Conservation (phyloP, 352 stramenopile species). For the Pythium aristosporum region DNA sequence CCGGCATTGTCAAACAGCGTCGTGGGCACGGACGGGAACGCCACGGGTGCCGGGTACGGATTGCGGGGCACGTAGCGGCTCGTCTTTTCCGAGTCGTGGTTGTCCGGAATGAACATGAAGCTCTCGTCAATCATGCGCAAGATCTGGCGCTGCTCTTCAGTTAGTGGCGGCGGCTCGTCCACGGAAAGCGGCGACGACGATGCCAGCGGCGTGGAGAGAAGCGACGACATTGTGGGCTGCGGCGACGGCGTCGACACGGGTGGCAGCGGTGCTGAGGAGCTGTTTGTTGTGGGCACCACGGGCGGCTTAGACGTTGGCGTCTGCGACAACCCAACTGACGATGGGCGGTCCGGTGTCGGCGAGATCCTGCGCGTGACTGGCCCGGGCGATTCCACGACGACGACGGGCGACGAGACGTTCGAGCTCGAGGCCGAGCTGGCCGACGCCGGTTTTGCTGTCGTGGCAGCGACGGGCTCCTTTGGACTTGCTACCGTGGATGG, state of each 20-base stretch:
- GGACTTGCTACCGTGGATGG: conserved; percentile 32
- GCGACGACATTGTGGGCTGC: conserved; percentile 23
- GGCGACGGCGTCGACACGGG: conserved; percentile 22
- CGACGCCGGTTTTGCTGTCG: conserved; percentile 24
- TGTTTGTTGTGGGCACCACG: conserved; percentile 18
- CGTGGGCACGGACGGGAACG: conserved; percentile 89
- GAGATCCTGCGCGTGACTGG: conserved; percentile 12
- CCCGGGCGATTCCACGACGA: conserved; percentile 20
- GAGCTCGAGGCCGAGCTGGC: conserved; percentile 25
- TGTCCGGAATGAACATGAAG: conserved; percentile 91
- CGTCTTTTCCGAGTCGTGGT: conserved; percentile 87
- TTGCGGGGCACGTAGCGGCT: conserved; percentile 95
- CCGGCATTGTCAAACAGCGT: conserved; percentile 92
- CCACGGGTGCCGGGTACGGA: conserved; percentile 90
- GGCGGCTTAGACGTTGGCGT: conserved; percentile 27
- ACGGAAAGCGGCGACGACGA: conserved; percentile 22
- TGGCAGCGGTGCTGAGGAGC: neutral
- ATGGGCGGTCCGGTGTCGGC: conserved; percentile 23
- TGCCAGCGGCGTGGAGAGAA: conserved; percentile 10
- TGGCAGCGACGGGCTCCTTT: conserved; percentile 22
- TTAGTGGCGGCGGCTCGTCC: conserved; percentile 54
- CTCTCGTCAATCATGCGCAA: conserved; percentile 84
- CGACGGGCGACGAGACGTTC: conserved; percentile 20
- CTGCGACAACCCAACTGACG: conserved; percentile 6
- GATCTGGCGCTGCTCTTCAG: conserved; percentile 79